Conservation (phyloP, 2,329 filamentous ascomycete species). For the Cucurbitaria berberidis region DNA sequence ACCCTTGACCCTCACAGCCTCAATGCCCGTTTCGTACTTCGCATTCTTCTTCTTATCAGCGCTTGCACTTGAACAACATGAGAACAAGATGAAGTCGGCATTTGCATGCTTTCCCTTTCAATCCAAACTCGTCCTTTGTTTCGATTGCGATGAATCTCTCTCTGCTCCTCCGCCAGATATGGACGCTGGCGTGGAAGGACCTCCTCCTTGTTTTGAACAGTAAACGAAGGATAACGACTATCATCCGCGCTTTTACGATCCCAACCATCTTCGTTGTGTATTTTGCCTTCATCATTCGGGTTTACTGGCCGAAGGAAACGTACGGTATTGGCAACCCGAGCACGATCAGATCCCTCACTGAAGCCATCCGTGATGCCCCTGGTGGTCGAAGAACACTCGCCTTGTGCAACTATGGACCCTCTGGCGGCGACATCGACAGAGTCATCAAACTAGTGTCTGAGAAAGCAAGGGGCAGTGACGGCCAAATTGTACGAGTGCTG, state of each 20-base stretch:
- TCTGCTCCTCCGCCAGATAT: conserved; percentile 55
- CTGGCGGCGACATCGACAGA: conserved; percentile 71
- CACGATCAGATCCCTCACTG: conserved; percentile 65
- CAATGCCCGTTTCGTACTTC: conserved; percentile 7
- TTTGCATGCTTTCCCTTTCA: no score
- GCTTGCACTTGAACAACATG: neutral
- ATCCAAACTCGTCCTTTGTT: no score
- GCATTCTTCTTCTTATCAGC: conserved; percentile 1
- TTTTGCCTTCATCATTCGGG: conserved; percentile 62
- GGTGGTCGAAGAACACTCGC: conserved; percentile 69
- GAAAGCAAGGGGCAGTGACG: conserved; percentile 58
- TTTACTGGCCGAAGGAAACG: conserved; percentile 74
- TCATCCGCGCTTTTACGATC: conserved; percentile 59
- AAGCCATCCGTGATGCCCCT: conserved; percentile 64
- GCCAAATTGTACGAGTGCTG: conserved; percentile 61
- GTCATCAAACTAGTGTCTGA: conserved; percentile 69
- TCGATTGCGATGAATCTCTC: conserved; percentile 9
- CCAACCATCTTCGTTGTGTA: conserved; percentile 55
- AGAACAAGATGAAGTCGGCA: neutral
- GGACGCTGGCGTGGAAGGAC: conserved; percentile 61
- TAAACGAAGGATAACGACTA: conserved; percentile 56
- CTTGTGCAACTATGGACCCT: conserved; percentile 73
- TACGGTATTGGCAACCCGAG: conserved; percentile 68
- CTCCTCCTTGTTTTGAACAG: conserved; percentile 58
- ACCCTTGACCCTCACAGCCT: conserved; percentile 3